Percentiles rank a stretch among this genome's conserved stretches.
Evolutionary conservation across 495 filamentous ascomycete genomes (phyloP).

Genomic region (Xylaria sp.): DNA sequence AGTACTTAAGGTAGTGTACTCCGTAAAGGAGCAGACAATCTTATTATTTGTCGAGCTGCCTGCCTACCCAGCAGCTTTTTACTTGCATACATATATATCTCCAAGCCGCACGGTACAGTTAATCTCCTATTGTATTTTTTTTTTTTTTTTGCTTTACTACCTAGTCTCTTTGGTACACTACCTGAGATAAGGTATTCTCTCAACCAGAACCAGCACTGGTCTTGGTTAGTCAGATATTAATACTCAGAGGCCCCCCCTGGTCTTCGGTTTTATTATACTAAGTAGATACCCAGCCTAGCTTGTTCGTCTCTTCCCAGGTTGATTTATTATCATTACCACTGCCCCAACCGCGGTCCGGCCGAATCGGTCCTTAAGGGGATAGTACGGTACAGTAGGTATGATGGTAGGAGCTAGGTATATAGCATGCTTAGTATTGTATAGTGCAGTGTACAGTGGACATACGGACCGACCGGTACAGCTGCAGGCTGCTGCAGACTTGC

Average conservation of each 20-base stretch:
- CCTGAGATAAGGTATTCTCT: too few relatives aligned
- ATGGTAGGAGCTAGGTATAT: too few relatives aligned
- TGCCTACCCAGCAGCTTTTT: neutral
- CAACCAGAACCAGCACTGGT: neutral
- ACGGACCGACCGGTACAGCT: neutral
- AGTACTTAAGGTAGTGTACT: neutral
- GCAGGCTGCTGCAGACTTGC: neutral
- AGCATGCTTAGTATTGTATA: too few relatives aligned
- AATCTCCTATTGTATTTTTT: neutral
- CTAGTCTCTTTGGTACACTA: too few relatives aligned
- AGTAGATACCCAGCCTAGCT: neutral
- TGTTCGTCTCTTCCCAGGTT: neutral
- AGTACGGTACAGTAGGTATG: too few relatives aligned
- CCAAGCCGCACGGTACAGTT: neutral
- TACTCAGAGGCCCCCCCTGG: neutral
- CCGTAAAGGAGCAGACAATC: slow-evolving; percentile 1
- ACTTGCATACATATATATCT: too few relatives aligned
- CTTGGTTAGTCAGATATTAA: slow-evolving; percentile 6
- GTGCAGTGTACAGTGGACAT: neutral
- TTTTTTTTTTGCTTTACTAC: neutral
- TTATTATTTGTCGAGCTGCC: neutral
- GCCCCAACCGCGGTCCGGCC: neutral
- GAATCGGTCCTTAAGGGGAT: neutral
- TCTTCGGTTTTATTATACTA: too few relatives aligned
- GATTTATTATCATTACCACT: neutral